These are phyloP conservation scores for Paramecium tetraurelia DNA, from an alignment of 73 alveolate species.

Conservation along the genomic window DNA sequence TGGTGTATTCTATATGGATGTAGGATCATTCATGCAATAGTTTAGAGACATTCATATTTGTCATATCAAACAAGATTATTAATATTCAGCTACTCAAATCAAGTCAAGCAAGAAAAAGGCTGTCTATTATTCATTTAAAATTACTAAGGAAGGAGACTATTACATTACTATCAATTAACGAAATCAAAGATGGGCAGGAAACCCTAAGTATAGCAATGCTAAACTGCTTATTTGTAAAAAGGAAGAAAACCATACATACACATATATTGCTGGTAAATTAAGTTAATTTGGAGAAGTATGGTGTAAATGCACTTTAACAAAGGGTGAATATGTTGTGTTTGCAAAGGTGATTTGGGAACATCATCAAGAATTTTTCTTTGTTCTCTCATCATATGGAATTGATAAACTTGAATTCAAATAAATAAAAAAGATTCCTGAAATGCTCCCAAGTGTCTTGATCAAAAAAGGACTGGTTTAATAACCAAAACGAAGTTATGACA, in stretches of 20 bases:
- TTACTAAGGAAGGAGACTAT: not conserved
- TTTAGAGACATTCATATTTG: not conserved
- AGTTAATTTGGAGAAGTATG: not conserved
- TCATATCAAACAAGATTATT: not conserved
- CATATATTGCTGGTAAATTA: not conserved
- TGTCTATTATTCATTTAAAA: not conserved
- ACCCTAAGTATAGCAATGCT: not conserved
- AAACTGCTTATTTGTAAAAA: not conserved
- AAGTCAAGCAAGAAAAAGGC: not conserved
- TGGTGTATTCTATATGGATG: conserved; percentile 40
- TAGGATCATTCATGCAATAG: not conserved
- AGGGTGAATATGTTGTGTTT: not conserved
- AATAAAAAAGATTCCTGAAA: not conserved
- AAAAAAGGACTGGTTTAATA: not conserved
- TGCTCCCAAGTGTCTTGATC: not conserved
- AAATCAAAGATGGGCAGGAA: conserved; percentile 19
- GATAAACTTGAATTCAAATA: not conserved
- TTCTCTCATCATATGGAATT: not conserved
- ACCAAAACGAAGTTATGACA: not conserved
- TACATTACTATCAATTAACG: not conserved
- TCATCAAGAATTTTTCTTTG: not conserved
- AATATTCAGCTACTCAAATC: not conserved
- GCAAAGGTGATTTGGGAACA: not conserved
- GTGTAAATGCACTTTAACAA: not conserved
- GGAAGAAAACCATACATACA: not conserved